A percentile compares a stretch with the other conserved stretches of the same genome.
phyloP scores from a whole-genome alignment of 148 eudicot genomes.

The Diospyros kaki region DNA sequence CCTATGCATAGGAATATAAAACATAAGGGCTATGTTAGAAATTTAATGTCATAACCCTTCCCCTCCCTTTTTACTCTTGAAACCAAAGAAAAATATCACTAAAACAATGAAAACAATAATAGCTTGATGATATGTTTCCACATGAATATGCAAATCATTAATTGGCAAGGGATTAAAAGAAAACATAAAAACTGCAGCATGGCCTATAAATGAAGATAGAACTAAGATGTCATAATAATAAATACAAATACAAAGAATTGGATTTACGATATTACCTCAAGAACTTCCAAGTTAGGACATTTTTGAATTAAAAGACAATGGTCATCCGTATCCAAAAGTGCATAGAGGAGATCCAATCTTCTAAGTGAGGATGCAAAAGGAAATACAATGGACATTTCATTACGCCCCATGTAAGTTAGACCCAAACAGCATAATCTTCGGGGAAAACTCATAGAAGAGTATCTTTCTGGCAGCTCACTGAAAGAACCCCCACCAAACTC shows the following conservation, averaged over 20 bases:
- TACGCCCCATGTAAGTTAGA: constrained; percentile 48
- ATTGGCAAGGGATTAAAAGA: not conserved
- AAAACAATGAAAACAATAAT: not conserved
- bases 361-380: constrained; percentile 53
- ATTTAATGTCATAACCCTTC: too few species aligned
- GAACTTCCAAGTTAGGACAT: constrained; percentile 81
- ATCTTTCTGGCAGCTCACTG: constrained; percentile 40
- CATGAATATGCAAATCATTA: not conserved
- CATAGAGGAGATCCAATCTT: constrained; percentile 74
- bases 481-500: constrained; percentile 82
- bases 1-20: too few species aligned
- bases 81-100: not conserved
- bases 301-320: constrained; percentile 58
- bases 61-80: too few species aligned
- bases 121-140: not conserved
- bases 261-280: constrained; percentile 52
- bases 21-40: too few species aligned
- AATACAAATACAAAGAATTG: not conserved
- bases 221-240: not conserved
- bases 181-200: not conserved
- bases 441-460: constrained; percentile 47
- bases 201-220: not conserved
- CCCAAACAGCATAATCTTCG: constrained; percentile 53
- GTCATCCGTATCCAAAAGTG: constrained; percentile 58
- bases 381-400: constrained; percentile 57